Conservation (phyloP, 106 monocot species). For the Vanilla planifolia region DNA sequence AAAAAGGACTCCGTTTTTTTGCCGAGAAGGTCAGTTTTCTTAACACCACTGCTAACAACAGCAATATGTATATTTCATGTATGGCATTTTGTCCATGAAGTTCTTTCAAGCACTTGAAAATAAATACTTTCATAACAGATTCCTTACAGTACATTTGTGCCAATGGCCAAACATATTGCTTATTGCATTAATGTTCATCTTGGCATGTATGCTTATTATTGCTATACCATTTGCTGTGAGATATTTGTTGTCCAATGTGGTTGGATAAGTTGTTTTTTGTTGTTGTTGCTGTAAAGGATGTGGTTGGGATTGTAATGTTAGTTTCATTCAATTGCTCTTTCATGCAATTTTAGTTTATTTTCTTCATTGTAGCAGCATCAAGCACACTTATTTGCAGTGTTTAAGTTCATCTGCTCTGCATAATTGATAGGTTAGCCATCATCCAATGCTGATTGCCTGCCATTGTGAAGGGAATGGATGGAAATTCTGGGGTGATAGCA, state of each 20-base stretch:
- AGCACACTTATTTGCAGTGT: background rate
- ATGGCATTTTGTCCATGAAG: conserved; percentile 6
- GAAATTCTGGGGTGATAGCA: conserved; percentile 87
- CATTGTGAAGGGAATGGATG: conserved; percentile 89
- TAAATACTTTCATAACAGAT: too few species aligned
- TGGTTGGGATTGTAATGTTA: too few species aligned
- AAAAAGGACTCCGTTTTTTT: conserved; percentile 76
- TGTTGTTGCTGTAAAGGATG: too few species aligned
- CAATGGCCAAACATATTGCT: too few species aligned
- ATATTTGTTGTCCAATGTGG: too few species aligned
- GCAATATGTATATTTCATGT: background rate
- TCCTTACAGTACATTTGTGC: too few species aligned
- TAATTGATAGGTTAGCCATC: conserved; percentile 84
- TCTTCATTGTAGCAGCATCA: background rate
- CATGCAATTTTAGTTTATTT: background rate
- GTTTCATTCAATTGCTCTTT: too few species aligned
- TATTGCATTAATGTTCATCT: too few species aligned
- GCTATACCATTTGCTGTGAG: too few species aligned
- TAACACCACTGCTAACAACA: background rate
- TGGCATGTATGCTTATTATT: too few species aligned
- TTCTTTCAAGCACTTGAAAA: too few species aligned
- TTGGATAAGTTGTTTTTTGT: too few species aligned
- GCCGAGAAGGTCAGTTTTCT: conserved; percentile 72
- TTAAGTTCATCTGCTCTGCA: background rate
- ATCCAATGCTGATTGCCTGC: conserved; percentile 81